Evolutionary conservation across 352 stramenopile genomes (phyloP), one percentile per base, ranked within the genome.

Genomic region (Globisporangium middletonii): DNA sequence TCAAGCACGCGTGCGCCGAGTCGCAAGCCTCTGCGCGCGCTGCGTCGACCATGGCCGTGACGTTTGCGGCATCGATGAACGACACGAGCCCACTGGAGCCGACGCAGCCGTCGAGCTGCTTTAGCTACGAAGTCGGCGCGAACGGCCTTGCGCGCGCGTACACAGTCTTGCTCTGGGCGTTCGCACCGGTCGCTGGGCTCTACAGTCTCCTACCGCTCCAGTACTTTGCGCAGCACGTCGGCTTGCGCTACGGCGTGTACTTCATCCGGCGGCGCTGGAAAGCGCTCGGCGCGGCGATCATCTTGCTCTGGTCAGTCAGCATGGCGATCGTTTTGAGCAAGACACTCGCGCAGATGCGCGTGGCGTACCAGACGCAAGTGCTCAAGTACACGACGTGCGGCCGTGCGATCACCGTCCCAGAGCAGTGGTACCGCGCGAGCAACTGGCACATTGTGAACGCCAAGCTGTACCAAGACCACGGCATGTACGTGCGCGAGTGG

Each of bases 221-320:
- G 50, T 88, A 80, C 43, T 75, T 87, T 62, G 79, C 88, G 64
- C 68, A 68, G 26, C 84, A 68, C 30, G 86, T 88, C 75, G 67
- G 75, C 15, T 59, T 92, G 11, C 64, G 81, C 18, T 86, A 88
- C 53, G 77, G 73, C 13, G 75, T 92, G 23, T 92, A 92, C 46
- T 89, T 83, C 54, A 76, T 89, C 28, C 83, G 83, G 28, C 71
- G 80, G 0, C 72, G 77, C 48, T 93, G 83, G 83, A 93, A 93
- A 53, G 61, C 75, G 4, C 79, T 89, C 53, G 76, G 75, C 0
- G 75, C 78, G 19, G 27, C 86, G 16, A 87, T 93, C 55, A 57
- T 89, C 28, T 48, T 89, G 41, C 71, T 85, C 47, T 93, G 80
- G 79, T 75, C 73, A 0, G 67, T 89, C 18, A 80, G 79, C 0